Evolutionary conservation across 495 filamentous ascomycete genomes (phyloP).

Genomic region (Trichoderma virens): DNA sequence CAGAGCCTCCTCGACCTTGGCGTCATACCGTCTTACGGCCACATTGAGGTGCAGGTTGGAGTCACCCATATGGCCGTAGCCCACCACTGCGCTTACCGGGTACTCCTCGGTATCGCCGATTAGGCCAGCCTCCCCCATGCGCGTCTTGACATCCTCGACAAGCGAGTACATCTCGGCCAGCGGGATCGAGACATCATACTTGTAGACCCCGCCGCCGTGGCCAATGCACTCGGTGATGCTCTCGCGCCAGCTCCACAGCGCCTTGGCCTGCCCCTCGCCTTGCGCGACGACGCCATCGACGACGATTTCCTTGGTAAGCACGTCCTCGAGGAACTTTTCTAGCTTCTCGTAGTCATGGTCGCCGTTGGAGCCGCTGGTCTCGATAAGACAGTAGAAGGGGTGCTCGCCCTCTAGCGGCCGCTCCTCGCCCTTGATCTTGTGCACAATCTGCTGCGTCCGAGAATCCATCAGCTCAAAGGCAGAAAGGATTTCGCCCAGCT

Average conservation of each 20-base stretch:
- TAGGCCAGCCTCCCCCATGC: conserved; percentile 63
- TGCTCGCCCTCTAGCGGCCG: conserved; percentile 71
- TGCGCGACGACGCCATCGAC: conserved; percentile 83
- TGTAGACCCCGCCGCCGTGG: conserved; percentile 94
- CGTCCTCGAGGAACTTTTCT: conserved; percentile 74
- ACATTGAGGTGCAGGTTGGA: conserved; percentile 92
- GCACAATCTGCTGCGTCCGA: conserved; percentile 66
- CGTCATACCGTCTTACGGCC: conserved; percentile 70
- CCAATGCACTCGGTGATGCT: conserved; percentile 80
- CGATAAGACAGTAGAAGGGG: conserved; percentile 93
- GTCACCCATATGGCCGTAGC: conserved; percentile 97
- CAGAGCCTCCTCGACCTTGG: conserved; percentile 77
- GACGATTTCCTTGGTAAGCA: conserved; percentile 79
- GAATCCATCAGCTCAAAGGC: conserved; percentile 97
- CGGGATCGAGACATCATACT: conserved; percentile 96
- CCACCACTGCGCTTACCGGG: conserved; percentile 83
- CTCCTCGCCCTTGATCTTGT: conserved; percentile 64
- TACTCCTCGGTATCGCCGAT: conserved; percentile 68
- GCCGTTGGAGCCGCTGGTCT: conserved; percentile 88
- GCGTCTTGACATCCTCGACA: conserved; percentile 71
- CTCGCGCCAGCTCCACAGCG: conserved; percentile 89
- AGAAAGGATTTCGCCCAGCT: conserved; percentile 89
- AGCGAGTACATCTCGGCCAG: conserved; percentile 78
- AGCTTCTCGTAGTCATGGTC: conserved; percentile 91
- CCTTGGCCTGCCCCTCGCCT: conserved; percentile 78